phyloP scores from a whole-genome alignment of 768 basidiomycete species.

The Lyophyllum semitale region DNA sequence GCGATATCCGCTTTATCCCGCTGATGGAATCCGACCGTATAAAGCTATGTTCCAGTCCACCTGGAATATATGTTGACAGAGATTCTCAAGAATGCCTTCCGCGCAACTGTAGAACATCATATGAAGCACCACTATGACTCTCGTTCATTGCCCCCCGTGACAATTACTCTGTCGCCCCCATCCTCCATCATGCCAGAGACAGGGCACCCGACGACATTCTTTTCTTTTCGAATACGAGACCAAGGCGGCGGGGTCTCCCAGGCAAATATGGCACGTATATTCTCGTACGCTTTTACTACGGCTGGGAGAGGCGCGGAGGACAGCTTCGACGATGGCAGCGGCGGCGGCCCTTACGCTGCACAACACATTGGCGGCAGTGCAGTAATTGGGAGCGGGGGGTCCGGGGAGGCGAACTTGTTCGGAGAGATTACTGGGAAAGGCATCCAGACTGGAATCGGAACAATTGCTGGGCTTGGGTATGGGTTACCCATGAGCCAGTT shows the following conservation, averaged over 20 bases:
- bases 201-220: constrained; percentile 42
- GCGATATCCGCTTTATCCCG: background rate
- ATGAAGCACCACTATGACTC: constrained; percentile 40
- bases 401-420: constrained; percentile 60
- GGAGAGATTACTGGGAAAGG: constrained; percentile 79
- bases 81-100: constrained; percentile 88
- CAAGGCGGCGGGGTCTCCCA: constrained; percentile 85
- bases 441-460: constrained; percentile 81
- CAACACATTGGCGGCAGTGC: constrained; percentile 77
- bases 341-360: constrained; percentile 76
- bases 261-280: constrained; percentile 74
- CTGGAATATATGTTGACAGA: constrained; percentile 91
- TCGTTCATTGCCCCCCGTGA: constrained; percentile 57
- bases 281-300: constrained; percentile 92
- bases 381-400: constrained; percentile 46
- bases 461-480: constrained; percentile 87
- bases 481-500: constrained; percentile 81
- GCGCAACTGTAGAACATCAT: constrained; percentile 84
- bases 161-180: constrained; percentile 70
- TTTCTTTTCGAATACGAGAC: constrained; percentile 81
- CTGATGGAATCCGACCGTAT: constrained; percentile 1
- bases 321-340: constrained; percentile 40
- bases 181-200: constrained; percentile 28
- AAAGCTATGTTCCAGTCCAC: constrained; percentile 81
- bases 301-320: constrained; percentile 54